These are phyloP conservation scores for Ophiostoma sp. DNA, from an alignment of 2,329 filamentous ascomycete genomes.

Conservation along the genomic window DNA sequence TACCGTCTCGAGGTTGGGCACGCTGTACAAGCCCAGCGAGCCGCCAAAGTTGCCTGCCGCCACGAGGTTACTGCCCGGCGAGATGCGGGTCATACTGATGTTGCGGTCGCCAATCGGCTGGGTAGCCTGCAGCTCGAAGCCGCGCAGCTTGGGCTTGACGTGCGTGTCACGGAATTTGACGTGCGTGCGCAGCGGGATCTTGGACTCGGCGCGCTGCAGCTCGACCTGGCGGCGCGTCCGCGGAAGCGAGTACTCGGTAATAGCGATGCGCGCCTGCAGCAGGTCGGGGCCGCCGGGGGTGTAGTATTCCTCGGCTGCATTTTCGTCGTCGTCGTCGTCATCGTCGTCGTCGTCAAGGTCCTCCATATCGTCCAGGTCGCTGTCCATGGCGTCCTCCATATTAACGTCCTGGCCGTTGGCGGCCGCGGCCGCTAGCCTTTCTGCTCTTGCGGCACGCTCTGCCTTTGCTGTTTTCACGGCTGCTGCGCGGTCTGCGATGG, in stretches of 20 bases:
- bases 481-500: conserved; percentile 13
- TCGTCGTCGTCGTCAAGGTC: conserved; percentile 42
- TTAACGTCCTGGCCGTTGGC: too few species aligned
- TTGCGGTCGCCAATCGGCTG: conserved; percentile 89
- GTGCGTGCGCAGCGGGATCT: conserved; percentile 80
- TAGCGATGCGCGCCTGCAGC: conserved; percentile 67
- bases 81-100: conserved; percentile 85
- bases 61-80: conserved; percentile 74
- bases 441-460: too few species aligned
- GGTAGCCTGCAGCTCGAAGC: conserved; percentile 86
- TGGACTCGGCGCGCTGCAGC: conserved; percentile 73
- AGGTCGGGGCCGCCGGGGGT: conserved; percentile 73
- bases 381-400: background rate
- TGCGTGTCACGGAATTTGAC: conserved; percentile 81
- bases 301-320: conserved; percentile 91
- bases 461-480: background rate
- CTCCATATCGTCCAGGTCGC: conserved; percentile 54
- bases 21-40: conserved; percentile 75
- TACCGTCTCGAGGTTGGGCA: conserved; percentile 75
- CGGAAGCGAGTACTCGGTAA: conserved; percentile 78
- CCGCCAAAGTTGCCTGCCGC: conserved; percentile 93
- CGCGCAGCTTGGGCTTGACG: conserved; percentile 74
- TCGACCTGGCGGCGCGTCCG: conserved; percentile 70
- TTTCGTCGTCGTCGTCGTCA: conserved; percentile 54
- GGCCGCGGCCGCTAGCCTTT: background rate